Evolutionary conservation across 2,329 filamentous ascomycete species (phyloP).

Genomic region (Pseudogymnoascus sp.): DNA sequence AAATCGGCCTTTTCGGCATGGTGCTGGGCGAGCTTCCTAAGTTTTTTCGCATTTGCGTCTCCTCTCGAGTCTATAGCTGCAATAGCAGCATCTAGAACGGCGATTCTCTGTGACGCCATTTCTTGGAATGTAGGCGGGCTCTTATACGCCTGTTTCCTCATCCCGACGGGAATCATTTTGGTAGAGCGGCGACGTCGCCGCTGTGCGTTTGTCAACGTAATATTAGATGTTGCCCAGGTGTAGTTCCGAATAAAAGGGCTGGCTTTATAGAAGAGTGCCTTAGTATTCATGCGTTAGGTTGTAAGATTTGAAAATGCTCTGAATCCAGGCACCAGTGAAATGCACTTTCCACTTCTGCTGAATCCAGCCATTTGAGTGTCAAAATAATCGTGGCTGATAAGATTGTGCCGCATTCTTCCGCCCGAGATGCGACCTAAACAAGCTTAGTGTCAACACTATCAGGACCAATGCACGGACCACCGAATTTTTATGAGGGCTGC

Average conservation of each 20-base stretch:
- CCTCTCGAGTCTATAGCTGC: neutral
- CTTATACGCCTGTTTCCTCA: neutral
- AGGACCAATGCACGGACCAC: neutral
- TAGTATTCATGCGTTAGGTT: neutral
- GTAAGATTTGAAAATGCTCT: neutral
- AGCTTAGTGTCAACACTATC: neutral
- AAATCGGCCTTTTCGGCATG: conserved; percentile 4
- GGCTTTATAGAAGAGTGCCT: neutral
- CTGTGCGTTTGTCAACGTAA: neutral
- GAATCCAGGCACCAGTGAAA: conserved; percentile 3
- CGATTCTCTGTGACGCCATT: neutral
- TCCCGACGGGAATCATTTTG: conserved; percentile 4
- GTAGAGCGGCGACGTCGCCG: neutral
- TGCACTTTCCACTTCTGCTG: neutral
- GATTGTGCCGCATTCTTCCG: conserved; percentile 2
- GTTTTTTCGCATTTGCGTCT: neutral
- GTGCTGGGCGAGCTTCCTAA: neutral
- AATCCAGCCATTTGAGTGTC: neutral
- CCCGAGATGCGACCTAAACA: neutral
- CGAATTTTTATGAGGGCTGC: conserved; percentile 6
- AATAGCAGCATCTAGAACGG: neutral
- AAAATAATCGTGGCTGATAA: conserved; percentile 5
- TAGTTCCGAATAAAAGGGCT: neutral
- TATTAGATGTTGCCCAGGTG: neutral
- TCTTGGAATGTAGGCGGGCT: neutral